Evolutionary conservation across 768 basidiomycete species (phyloP).

Genomic region (Xerocomus spinulosus): DNA sequence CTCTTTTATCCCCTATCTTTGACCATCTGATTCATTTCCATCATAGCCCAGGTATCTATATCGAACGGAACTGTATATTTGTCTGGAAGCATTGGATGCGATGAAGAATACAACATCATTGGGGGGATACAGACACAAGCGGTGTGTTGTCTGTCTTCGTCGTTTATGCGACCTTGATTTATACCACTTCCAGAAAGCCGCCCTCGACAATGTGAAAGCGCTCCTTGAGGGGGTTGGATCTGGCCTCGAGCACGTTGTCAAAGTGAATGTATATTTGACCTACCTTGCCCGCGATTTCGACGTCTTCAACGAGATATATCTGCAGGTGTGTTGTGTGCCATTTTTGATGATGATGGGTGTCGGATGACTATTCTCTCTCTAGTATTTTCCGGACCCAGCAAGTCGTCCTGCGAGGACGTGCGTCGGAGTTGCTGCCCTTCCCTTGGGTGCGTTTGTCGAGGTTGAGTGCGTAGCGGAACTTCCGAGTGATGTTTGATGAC

Average conservation of each 20-base stretch:
- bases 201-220: constrained; percentile 36
- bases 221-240: constrained; percentile 38
- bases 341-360: neutral
- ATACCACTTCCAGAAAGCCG: constrained; percentile 25
- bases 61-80: constrained; percentile 29
- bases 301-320: constrained; percentile 38
- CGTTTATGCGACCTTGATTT: neutral
- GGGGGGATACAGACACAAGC: constrained; percentile 37
- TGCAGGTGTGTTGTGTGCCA: constrained; percentile 20
- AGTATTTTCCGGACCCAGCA: constrained; percentile 44
- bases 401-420: constrained; percentile 55
- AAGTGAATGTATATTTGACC: constrained; percentile 38
- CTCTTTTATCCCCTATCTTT: neutral
- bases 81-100: constrained; percentile 38
- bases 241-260: constrained; percentile 34
- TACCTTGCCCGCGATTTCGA: constrained; percentile 36
- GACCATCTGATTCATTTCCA: neutral
- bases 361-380: neutral
- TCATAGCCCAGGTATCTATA: constrained; percentile 1
- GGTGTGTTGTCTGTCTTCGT: constrained; percentile 21
- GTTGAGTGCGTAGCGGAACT: constrained; percentile 55
- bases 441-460: constrained; percentile 53
- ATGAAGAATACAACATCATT: constrained; percentile 28
- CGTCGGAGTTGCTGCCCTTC: constrained; percentile 50
- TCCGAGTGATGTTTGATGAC: neutral